These are phyloP conservation scores for Mortierella sp. DNA, from an alignment of 371 early-diverging fungal species.

Conservation along the genomic window DNA sequence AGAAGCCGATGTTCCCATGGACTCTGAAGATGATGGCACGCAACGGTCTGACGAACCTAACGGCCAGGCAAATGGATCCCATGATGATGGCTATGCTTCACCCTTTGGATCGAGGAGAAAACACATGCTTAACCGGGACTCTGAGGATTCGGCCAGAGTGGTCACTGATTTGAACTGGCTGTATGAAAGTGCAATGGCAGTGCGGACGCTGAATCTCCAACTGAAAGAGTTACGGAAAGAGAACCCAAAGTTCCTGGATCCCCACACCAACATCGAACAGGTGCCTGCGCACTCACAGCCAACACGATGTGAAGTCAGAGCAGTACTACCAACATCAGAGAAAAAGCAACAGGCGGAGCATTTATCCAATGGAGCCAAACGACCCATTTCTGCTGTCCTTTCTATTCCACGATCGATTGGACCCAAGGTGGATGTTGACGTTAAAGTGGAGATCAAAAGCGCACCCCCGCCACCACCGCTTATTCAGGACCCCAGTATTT, in stretches of 20 bases:
- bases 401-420: slow-evolving; percentile 53
- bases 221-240: slow-evolving; percentile 62
- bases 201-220: slow-evolving; percentile 67
- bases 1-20: slow-evolving; percentile 27
- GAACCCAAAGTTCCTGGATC: slow-evolving; percentile 75
- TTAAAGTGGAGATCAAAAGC: slow-evolving; percentile 42
- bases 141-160: slow-evolving; percentile 23
- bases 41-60: slow-evolving; percentile 9
- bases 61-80: no score
- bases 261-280: slow-evolving; percentile 83
- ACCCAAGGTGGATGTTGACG: slow-evolving; percentile 26
- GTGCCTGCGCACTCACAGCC: slow-evolving; percentile 72
- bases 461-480: slow-evolving; percentile 27
- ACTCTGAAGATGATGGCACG: slow-evolving; percentile 35
- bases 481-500: slow-evolving; percentile 41
- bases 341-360: slow-evolving; percentile 7
- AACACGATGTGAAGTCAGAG: slow-evolving; percentile 39
- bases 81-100: no score
- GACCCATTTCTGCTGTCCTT: slow-evolving; percentile 12
- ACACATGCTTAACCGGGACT: slow-evolving; percentile 16
- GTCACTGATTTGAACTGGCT: slow-evolving; percentile 59
- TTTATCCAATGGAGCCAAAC: not conserved
- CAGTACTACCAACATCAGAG: slow-evolving; percentile 5
- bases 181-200: slow-evolving; percentile 68
- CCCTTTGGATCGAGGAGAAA: slow-evolving; percentile 11